Conservation (phyloP, 495 filamentous ascomycete genomes). For the Podospora comata region DNA sequence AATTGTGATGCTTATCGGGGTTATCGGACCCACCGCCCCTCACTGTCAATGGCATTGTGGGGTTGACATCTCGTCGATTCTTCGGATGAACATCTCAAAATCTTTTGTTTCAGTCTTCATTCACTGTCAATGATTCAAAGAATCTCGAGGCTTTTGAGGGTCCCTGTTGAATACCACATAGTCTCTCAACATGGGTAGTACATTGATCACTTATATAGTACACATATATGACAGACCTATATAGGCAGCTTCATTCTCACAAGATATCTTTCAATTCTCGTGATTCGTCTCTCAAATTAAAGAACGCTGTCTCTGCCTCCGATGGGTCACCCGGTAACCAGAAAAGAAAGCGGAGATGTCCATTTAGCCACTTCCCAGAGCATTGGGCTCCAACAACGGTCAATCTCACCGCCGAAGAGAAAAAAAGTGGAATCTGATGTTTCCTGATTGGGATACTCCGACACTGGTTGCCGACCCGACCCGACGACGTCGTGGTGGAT, state of each 20-base stretch:
- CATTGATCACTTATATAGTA: too few species aligned
- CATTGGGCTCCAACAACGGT: background rate
- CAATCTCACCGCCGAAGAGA: background rate
- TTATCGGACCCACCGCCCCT: slow-evolving; percentile 11
- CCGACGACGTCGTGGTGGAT: background rate
- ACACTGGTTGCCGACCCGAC: background rate
- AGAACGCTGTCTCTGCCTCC: background rate
- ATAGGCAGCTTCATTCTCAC: background rate
- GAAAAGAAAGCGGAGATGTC: slow-evolving; percentile 21
- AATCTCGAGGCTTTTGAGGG: too few species aligned
- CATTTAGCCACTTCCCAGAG: slow-evolving; percentile 9
- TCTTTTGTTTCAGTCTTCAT: background rate
- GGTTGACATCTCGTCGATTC: background rate
- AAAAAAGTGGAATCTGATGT: background rate
- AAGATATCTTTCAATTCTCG: background rate
- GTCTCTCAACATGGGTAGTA: too few species aligned
- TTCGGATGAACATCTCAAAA: background rate
- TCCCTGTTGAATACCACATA: too few species aligned
- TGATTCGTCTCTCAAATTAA: background rate
- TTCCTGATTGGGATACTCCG: slow-evolving; percentile 16
- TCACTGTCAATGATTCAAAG: too few species aligned
- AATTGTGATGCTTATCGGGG: slow-evolving; percentile 15
- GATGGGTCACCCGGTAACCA: background rate
- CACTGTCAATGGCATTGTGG: slow-evolving; percentile 12
- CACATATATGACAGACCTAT: too few species aligned